These are phyloP conservation scores for Phytophthora hibernalis DNA, from an alignment of 352 stramenopile species.

Conservation along the genomic window DNA sequence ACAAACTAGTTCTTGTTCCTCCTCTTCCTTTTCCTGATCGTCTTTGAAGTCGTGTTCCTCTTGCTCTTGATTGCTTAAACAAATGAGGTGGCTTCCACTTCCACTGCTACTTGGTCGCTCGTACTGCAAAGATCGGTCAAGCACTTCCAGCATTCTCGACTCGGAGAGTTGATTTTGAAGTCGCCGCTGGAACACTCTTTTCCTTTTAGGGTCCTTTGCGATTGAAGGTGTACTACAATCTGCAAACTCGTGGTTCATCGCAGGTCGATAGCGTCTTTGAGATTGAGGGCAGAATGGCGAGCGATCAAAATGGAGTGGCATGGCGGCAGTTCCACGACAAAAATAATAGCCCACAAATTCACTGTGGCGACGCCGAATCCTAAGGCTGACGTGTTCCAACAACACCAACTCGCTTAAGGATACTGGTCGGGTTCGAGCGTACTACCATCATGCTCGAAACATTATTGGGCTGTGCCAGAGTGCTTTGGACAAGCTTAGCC, in stretches of 20 bases:
- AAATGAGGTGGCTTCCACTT: not conserved
- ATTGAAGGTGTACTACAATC: not conserved
- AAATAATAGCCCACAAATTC: constrained; percentile 18
- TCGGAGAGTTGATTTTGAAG: constrained; percentile 72
- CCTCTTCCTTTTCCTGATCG: constrained; percentile 45
- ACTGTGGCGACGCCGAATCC: too few species aligned
- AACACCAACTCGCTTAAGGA: too few species aligned
- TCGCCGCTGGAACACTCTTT: constrained; percentile 54
- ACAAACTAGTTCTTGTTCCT: constrained; percentile 78
- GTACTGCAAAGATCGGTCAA: constrained; percentile 57
- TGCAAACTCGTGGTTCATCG: constrained; percentile 42
- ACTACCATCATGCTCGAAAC: constrained; percentile 23
- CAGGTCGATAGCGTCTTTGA: not conserved
- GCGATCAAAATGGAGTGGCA: not conserved
- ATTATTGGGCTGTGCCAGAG: constrained; percentile 34
- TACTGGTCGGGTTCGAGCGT: too few species aligned
- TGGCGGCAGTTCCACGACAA: constrained; percentile 5
- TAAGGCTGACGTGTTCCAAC: too few species aligned
- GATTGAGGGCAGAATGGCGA: not conserved
- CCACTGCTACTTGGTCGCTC: not conserved
- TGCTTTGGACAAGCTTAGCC: constrained; percentile 37
- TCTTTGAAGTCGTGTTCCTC: constrained; percentile 25
- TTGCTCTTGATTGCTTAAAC: constrained; percentile 37
- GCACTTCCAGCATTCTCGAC: constrained; percentile 71
- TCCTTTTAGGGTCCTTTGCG: constrained; percentile 15